A percentile compares a stretch with the other conserved stretches of the same genome.
These are phyloP conservation scores for Apiospora arundinis DNA, from an alignment of 2,329 filamentous ascomycete genomes.

Conservation along the genomic window DNA sequence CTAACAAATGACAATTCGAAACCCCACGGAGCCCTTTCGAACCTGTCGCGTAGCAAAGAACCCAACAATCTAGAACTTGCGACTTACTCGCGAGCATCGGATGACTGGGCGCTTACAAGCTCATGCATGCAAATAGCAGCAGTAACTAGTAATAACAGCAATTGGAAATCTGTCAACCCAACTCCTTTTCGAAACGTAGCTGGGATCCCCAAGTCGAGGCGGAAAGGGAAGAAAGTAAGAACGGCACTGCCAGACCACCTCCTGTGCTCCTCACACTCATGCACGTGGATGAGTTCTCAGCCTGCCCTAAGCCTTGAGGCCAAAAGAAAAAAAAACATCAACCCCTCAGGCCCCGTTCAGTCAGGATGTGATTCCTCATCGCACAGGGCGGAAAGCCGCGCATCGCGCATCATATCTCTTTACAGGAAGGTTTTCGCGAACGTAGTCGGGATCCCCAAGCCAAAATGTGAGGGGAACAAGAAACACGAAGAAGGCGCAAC, in stretches of 20 bases:
- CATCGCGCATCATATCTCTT: background rate
- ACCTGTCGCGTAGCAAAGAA: background rate
- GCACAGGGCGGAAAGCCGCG: background rate
- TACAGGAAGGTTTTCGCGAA: background rate
- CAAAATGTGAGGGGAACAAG: background rate
- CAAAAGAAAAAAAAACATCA: too few species aligned
- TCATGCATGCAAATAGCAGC: constrained; percentile 1
- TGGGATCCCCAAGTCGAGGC: too few species aligned
- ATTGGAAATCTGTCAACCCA: background rate
- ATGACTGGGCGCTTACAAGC: background rate
- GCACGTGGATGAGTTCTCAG: too few species aligned
- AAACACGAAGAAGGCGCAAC: background rate
- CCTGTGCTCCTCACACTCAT: too few species aligned
- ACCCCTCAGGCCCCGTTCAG: background rate
- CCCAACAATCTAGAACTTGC: background rate
- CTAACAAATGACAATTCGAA: background rate
- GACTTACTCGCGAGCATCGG: constrained; percentile 12
- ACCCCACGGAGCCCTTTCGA: background rate
- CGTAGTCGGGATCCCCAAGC: background rate
- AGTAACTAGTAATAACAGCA: background rate
- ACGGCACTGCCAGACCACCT: too few species aligned
- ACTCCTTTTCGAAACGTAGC: background rate
- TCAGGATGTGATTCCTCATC: background rate
- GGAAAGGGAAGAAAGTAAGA: too few species aligned
- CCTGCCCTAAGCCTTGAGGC: too few species aligned